Evolutionary conservation across 768 basidiomycete genomes (phyloP).

Genomic region (Clathrus columnatus): DNA sequence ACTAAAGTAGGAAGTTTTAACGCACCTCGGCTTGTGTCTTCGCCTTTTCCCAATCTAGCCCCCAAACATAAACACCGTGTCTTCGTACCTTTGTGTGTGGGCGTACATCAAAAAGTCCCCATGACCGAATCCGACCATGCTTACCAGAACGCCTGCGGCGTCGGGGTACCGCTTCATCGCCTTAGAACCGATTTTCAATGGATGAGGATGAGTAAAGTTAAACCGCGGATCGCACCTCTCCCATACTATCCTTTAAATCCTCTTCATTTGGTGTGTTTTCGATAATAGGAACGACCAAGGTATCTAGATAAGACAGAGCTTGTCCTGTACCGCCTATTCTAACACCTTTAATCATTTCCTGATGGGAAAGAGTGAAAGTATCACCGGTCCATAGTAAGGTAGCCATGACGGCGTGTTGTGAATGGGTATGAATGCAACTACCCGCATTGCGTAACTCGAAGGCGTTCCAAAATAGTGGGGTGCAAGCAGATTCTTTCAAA

Average conservation of each 20-base stretch:
- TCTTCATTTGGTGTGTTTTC: slow-evolving; percentile 89
- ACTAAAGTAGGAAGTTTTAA: background rate
- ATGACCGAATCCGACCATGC: background rate
- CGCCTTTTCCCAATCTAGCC: slow-evolving; percentile 81
- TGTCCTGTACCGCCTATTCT: slow-evolving; percentile 65
- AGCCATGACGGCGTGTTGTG: slow-evolving; percentile 84
- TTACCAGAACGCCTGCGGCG: slow-evolving; percentile 61
- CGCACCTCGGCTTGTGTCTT: slow-evolving; percentile 78
- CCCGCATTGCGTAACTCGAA: slow-evolving; percentile 72
- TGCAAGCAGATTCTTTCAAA: slow-evolving; percentile 82
- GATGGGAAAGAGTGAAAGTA: slow-evolving; percentile 75
- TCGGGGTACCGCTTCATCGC: slow-evolving; percentile 77
- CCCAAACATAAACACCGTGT: slow-evolving; percentile 84
- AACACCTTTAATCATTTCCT: slow-evolving; percentile 94
- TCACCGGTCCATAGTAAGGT: slow-evolving; percentile 68
- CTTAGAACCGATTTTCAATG: slow-evolving; percentile 14
- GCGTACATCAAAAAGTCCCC: background rate
- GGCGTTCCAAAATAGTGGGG: slow-evolving; percentile 88
- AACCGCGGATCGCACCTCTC: slow-evolving; percentile 29
- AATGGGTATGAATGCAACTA: slow-evolving; percentile 88
- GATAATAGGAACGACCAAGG: slow-evolving; percentile 78
- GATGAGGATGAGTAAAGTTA: background rate
- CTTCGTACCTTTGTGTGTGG: slow-evolving; percentile 34
- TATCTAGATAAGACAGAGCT: slow-evolving; percentile 79
- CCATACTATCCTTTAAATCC: slow-evolving; percentile 84